Evolutionary conservation across 257 asterid species (phyloP).

Genomic region (Henckelia pumila): DNA sequence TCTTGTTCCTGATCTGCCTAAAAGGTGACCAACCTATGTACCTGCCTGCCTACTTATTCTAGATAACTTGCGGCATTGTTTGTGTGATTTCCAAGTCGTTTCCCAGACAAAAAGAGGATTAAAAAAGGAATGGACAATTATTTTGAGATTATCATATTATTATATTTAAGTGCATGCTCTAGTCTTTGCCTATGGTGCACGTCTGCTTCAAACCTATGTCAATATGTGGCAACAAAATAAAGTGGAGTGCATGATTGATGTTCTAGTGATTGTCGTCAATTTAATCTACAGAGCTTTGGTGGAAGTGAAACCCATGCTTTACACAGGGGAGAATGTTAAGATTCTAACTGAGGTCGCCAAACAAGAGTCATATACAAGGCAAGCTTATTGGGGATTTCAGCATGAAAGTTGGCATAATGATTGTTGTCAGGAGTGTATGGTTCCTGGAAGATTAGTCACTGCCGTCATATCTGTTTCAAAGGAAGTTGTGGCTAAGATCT

Average conservation of each 20-base stretch:
- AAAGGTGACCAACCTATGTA: constrained; percentile 49
- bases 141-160: too few species aligned
- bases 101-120: too few species aligned
- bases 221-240: too few species aligned
- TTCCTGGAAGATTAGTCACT: constrained; percentile 56
- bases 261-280: constrained; percentile 13
- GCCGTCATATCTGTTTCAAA: constrained; percentile 58
- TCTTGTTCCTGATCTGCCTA: constrained; percentile 96
- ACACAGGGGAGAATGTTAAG: constrained; percentile 39
- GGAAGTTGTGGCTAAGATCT: constrained; percentile 48
- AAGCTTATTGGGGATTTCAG: constrained; percentile 57
- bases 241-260: constrained; percentile 7
- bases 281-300: constrained; percentile 64
- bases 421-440: constrained; percentile 60
- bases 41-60: neutral
- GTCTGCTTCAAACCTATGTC: too few species aligned
- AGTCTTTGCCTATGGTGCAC: too few species aligned
- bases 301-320: constrained; percentile 89
- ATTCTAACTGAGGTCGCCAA: constrained; percentile 31
- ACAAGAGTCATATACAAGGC: constrained; percentile 33
- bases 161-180: too few species aligned
- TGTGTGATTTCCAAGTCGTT: too few species aligned
- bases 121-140: too few species aligned
- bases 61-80: too few species aligned
- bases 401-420: constrained; percentile 63